Evolutionary conservation across 306 rosid genomes (phyloP), one percentile per base, ranked within the genome.

Genomic region (Coriaria nepalensis): DNA sequence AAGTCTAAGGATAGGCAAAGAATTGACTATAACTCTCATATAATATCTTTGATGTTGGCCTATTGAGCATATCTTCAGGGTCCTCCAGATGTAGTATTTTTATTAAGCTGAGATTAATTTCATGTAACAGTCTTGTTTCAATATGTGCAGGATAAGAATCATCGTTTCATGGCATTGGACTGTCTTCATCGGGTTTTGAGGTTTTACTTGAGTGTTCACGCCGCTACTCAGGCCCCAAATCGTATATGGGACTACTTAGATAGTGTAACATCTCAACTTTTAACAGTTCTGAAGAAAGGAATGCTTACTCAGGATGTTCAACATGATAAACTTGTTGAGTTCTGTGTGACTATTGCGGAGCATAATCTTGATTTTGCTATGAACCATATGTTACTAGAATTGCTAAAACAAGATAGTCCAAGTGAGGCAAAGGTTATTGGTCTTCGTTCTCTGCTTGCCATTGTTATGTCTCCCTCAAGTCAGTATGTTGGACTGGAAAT

Each of bases 371-470:
- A 92, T 66, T 92, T 92, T 82, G 80, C 99, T 38, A 82, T 92
- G 99, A 92, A 86, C 63, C 96, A 92, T 77, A 79, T 92, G 96
- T 73, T 92, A 66, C 66, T 92, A 56, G 99, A 92, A 76, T 69
- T 92, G 70, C 76, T 92, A 57, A 92, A 82, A 76, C 96, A 73
- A 78, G 96, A 92, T 56, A 79, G 87, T 75, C 76, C 78, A 43
- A 81, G 99, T 61, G 99, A 92, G 72, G 99, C 93, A 6, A 92
- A 92, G 77, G 99, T 92, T 62, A 92, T 92, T 64, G 99, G 96
- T 60, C 99, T 92, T 39, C 99, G 96, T 59, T 83, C 94, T 64
- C 79, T 20, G 29, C 29, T 20, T 20, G 29, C 29, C 29, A 20
- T 20, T 20, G 29, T 20, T 20, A 20, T 20, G 29, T 20, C 29